Evolutionary conservation across 2,329 filamentous ascomycete genomes (phyloP).

Genomic region (Monosporascus ibericus): DNA sequence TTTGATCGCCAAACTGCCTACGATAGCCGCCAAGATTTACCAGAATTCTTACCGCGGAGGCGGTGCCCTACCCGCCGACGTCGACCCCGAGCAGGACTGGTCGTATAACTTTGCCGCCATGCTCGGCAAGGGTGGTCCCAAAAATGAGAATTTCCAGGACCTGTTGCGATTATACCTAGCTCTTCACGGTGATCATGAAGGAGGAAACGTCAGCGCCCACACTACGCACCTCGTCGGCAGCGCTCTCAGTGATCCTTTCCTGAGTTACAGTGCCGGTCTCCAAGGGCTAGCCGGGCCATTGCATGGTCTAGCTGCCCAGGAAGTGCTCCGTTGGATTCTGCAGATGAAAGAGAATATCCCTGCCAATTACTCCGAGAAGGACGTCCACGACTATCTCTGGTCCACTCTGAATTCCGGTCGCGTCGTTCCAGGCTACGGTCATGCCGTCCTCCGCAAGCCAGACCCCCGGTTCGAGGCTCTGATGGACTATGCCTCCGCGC

Average conservation of each 20-base stretch:
- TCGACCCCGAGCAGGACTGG: conserved; percentile 89
- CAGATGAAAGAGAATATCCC: conserved; percentile 92
- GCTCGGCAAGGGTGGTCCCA: conserved; percentile 80
- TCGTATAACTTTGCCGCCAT: conserved; percentile 97
- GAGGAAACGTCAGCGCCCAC: conserved; percentile 95
- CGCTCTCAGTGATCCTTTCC: conserved; percentile 88
- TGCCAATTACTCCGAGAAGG: conserved; percentile 66
- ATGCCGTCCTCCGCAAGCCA: conserved; percentile 92
- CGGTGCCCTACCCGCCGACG: conserved; percentile 65
- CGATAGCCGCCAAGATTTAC: conserved; percentile 96
- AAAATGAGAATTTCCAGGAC: conserved; percentile 94
- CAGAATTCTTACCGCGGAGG: conserved; percentile 78
- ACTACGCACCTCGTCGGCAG: conserved; percentile 92
- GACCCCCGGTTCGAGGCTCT: conserved; percentile 94
- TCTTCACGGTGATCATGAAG: conserved; percentile 96
- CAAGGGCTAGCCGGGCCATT: conserved; percentile 93
- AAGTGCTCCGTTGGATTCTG: conserved; percentile 93
- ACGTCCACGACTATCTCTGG: conserved; percentile 89
- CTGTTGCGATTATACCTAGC: conserved; percentile 89
- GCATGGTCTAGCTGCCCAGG: conserved; percentile 87
- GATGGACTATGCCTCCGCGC: conserved; percentile 87
- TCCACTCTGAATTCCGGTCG: conserved; percentile 86
- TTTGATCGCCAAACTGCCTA: conserved; percentile 90
- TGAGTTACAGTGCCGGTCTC: conserved; percentile 92
- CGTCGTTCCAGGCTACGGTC: conserved; percentile 91